Conservation (phyloP, 768 basidiomycete genomes). For the Suillus plorans region DNA sequence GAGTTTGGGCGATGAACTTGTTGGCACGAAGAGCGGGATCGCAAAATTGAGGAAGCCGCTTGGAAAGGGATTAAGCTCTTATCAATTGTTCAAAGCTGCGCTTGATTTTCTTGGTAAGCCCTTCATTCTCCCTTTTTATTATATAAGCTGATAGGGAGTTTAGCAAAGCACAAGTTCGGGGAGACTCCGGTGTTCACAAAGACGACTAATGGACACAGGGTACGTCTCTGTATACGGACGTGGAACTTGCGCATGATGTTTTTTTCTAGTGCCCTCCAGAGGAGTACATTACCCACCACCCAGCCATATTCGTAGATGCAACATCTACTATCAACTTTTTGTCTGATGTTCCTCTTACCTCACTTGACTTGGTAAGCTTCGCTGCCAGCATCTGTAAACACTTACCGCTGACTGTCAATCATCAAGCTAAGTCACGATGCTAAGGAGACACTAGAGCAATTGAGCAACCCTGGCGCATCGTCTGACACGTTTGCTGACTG, state of each 20-base stretch:
- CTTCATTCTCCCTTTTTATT: neutral
- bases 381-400: neutral
- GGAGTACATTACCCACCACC: conserved; percentile 50
- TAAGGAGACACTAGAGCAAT: conserved; percentile 59
- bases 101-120: conserved; percentile 78
- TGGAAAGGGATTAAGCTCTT: conserved; percentile 83
- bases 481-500: conserved; percentile 67
- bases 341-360: conserved; percentile 70
- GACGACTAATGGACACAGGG: conserved; percentile 51
- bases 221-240: conserved; percentile 27
- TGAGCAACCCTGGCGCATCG: conserved; percentile 47
- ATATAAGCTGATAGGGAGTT: conserved; percentile 13
- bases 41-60: conserved; percentile 50
- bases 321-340: conserved; percentile 77
- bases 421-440: conserved; percentile 76
- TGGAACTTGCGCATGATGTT: neutral
- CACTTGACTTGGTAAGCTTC: conserved; percentile 67
- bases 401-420: conserved; percentile 3
- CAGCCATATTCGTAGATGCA: conserved; percentile 75
- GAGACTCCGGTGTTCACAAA: conserved; percentile 60
- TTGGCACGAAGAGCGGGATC: conserved; percentile 27
- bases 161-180: conserved; percentile 73
- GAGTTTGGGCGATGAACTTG: conserved; percentile 65
- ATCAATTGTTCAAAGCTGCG: conserved; percentile 85
- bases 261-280: conserved; percentile 52